Conservation (phyloP, 2,329 filamentous ascomycete species). For the Metarhizium brunneum region DNA sequence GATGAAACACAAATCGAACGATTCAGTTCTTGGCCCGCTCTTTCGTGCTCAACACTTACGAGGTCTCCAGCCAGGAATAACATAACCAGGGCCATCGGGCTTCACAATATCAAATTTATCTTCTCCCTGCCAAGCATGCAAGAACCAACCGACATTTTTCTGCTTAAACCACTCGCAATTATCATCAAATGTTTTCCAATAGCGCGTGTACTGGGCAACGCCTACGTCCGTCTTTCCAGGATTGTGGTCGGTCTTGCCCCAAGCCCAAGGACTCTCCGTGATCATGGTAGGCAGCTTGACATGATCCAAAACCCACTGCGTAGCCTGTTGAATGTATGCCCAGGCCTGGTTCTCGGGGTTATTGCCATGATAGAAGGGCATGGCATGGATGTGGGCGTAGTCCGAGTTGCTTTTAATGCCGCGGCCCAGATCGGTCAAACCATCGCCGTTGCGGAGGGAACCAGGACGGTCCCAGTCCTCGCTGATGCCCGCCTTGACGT, state of each 20-base stretch:
- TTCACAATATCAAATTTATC: slow-evolving; percentile 11
- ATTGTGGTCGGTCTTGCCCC: slow-evolving; percentile 10
- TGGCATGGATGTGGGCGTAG: slow-evolving; percentile 13
- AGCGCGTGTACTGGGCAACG: slow-evolving; percentile 8
- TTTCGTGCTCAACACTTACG: slow-evolving; percentile 7
- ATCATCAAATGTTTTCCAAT: slow-evolving; percentile 11
- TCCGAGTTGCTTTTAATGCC: slow-evolving; percentile 12
- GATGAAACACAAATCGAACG: background rate
- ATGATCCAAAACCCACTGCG: slow-evolving; percentile 8
- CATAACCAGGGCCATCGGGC: slow-evolving; percentile 10
- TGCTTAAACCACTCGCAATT: slow-evolving; percentile 12
- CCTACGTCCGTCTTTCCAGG: slow-evolving; percentile 9
- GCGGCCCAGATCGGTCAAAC: slow-evolving; percentile 7
- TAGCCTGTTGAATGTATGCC: slow-evolving; percentile 10
- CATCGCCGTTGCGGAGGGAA: background rate
- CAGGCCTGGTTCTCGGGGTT: slow-evolving; percentile 7
- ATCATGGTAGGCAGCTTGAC: slow-evolving; percentile 11
- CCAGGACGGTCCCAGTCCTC: slow-evolving; percentile 14
- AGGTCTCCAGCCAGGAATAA: slow-evolving; percentile 11
- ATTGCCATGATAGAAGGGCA: slow-evolving; percentile 13
- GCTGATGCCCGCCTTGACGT: slow-evolving; percentile 11
- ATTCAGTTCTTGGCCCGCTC: background rate
- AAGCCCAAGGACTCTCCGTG: slow-evolving; percentile 12
- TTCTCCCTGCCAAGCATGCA: slow-evolving; percentile 12
- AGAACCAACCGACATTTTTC: slow-evolving; percentile 12